Base-by-base conservation (phyloP, 2,329 filamentous ascomycete species). In the Cryphonectria naterciae region DNA sequence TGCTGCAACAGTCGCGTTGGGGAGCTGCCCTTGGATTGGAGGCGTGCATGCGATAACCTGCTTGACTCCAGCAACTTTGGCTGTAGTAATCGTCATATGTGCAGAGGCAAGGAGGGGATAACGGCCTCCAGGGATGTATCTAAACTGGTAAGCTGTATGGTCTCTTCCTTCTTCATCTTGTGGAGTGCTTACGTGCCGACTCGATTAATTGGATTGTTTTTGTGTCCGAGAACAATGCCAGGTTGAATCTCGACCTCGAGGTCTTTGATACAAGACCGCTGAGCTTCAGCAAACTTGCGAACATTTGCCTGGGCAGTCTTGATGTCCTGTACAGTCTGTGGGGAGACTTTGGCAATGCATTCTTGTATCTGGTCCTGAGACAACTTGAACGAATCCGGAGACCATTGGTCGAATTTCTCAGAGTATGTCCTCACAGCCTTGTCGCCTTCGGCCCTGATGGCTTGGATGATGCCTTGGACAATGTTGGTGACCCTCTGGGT, bases 21-120 rank as follows among this genome's bases (percentile, higher is more conserved):
- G 85, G 32, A 88, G 79, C 66, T 83, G 67, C 2, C 85, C 86
- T 0, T 75, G 75, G 68, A 86, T 86, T 0, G 85, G 86, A 5
- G 85, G 86, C 7, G 86, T 88, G 75, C 83, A 87, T 17, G 78
- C 85, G 8, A 85, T 80, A 4, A 87, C 85, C 65, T 83, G 77
- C n/a, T 78, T 78, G 1, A 87, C 85, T 2, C 86, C 86, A 6
- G 86, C 85, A 5, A 84, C 83, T 74, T 87, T 87, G 32, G 85
- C 85, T 0, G 85, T 87, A 5, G 87, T 75, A 63, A 87, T 86
- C 2, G 85, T 87, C 86, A 87, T 87, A 75, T 87, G 86, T 2
- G 84, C 84, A 10, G 82, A 85, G 1, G 85, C 86, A 2, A 87
- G 82, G 2, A 87, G 79, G 0, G 85, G 84, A 71, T 87, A 88